A percentile compares a stretch with the other conserved stretches of the same genome.
Evolutionary conservation across 768 basidiomycete species (phyloP).

Genomic region (Tulasnella calospora): DNA sequence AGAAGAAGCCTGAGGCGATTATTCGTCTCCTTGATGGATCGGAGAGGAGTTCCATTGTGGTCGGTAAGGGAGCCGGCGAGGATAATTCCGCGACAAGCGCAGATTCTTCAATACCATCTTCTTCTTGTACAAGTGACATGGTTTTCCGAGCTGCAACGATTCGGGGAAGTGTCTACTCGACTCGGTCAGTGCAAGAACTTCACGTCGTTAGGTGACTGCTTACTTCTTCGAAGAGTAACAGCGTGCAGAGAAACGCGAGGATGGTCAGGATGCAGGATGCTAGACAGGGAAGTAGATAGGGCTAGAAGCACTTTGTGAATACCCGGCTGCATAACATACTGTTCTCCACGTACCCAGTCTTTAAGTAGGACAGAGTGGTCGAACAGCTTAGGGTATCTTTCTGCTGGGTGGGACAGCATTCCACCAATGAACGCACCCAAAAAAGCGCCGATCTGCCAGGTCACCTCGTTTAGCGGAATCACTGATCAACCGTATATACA

Average conservation of each 20-base stretch:
- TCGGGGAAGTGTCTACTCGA: neutral
- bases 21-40: slow-evolving; percentile 25
- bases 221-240: slow-evolving; percentile 28
- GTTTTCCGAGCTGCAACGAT: neutral
- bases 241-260: slow-evolving; percentile 23
- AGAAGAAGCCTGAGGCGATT: slow-evolving; percentile 33
- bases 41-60: neutral
- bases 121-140: neutral
- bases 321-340: neutral
- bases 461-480: slow-evolving; percentile 6
- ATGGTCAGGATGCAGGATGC: slow-evolving; percentile 27
- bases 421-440: slow-evolving; percentile 46
- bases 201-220: neutral
- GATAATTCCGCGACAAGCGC: neutral
- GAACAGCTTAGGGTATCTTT: slow-evolving; percentile 47
- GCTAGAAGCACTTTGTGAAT: slow-evolving; percentile 24
- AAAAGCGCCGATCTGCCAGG: slow-evolving; percentile 19
- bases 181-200: neutral
- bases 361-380: slow-evolving; percentile 42
- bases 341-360: neutral
- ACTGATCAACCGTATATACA: neutral
- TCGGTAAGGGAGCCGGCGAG: neutral
- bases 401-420: slow-evolving; percentile 52
- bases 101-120: neutral
- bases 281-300: slow-evolving; percentile 32